Conservation (phyloP, 2,329 filamentous ascomycete species). For the Fusarium solani-melongenae region DNA sequence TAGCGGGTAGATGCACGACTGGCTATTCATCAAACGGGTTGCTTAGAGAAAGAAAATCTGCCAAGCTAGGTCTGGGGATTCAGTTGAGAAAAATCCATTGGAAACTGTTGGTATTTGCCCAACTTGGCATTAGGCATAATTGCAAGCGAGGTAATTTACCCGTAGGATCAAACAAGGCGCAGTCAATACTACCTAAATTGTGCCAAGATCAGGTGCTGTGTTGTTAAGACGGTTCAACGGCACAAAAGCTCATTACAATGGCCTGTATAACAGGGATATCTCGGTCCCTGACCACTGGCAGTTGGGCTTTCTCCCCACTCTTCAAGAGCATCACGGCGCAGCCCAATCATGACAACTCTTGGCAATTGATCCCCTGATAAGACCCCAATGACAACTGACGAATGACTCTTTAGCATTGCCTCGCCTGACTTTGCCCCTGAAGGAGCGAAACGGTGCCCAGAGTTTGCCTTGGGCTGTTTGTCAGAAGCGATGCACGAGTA, state of each 20-base stretch:
- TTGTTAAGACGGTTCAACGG: background rate
- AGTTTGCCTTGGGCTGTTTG: background rate
- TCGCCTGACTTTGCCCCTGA: background rate
- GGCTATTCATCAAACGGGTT: background rate
- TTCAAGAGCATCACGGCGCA: background rate
- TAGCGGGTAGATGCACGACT: background rate
- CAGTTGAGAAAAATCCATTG: background rate
- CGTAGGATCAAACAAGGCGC: background rate
- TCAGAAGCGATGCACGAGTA: background rate
- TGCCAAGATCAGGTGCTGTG: background rate
- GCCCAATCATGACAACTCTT: background rate
- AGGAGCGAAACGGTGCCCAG: background rate
- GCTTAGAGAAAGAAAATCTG: background rate
- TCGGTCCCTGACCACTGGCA: background rate
- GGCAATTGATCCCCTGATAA: background rate
- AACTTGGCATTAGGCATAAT: background rate
- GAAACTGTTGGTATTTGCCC: background rate
- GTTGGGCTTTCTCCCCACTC: background rate
- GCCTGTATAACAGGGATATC: background rate
- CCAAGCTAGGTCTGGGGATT: background rate
- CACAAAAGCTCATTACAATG: background rate
- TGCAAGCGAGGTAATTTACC: background rate
- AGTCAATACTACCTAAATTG: background rate
- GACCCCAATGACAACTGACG: background rate
- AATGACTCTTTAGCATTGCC: background rate